Evolutionary conservation across 1,284 basidiomycete genomes (phyloP), one percentile per base, ranked within the genome.

Genomic region (Ceratorhiza oryzae-sativae): DNA sequence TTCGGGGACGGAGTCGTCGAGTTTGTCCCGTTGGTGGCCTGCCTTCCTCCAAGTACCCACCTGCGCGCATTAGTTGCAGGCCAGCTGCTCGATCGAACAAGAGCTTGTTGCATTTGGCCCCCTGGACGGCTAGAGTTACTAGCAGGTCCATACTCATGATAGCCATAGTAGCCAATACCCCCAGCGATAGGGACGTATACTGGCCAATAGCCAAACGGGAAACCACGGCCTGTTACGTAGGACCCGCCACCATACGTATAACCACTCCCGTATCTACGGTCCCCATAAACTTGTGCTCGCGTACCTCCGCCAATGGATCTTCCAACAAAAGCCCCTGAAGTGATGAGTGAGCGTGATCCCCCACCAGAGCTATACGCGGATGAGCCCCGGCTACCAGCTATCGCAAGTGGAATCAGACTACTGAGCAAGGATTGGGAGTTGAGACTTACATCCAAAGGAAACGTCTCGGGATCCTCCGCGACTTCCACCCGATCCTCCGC

Each of bases 141-240:
- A 13, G 53, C 58, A 25, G 74, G 70, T n/a, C 73, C 72, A 67
- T 76, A 77, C 72, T 68, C 65, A 15, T 32, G 49, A 30, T 68
- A 56, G n/a, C 77, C 77, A 59, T 78, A 77, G 49, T 78, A 78
- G 27, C 65, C 49, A 45, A 20, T 41, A 1, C 51, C 65, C 9
- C 51, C 36, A 23, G 4, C 39, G 18, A 68, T 32, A 3, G 73
- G 67, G 0, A 49, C 25, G 42, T 68, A 75, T 9, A 78, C 55
- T 0, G 78, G 78, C 70, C 75, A 78, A 46, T 77, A 78, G 9
- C 71, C 73, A 55, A 73, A 78, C 1, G 77, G 76, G 30, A 78
- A 75, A 4, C 73, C 72, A 3, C 76, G 39, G 9, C 74, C 73
- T 12, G 70, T 32, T 10, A 77, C 72, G 39, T 49, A 76, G 36